Conservation (phyloP, 1,284 basidiomycete genomes). For the Coriolopsis trogii region DNA sequence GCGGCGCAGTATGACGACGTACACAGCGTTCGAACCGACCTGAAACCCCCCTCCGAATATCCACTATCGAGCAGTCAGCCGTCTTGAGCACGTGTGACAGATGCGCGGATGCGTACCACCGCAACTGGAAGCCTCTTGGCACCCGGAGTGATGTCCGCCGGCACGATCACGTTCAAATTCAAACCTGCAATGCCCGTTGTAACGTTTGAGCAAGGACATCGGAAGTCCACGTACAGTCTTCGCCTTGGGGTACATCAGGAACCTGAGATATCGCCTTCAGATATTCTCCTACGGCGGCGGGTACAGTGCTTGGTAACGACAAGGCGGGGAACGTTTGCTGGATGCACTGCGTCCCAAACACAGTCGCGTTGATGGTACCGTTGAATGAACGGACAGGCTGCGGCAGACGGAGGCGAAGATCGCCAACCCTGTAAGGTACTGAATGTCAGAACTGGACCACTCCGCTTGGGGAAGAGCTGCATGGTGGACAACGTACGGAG, state of each 20-base stretch:
- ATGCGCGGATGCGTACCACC: constrained; percentile 20
- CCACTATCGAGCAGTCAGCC: no score
- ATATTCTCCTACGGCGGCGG: background rate
- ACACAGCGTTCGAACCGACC: constrained; percentile 4
- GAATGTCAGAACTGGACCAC: background rate
- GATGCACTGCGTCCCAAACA: constrained; percentile 5
- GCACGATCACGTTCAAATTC: constrained; percentile 44
- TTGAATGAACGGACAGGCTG: background rate
- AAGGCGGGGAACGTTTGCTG: constrained; percentile 3
- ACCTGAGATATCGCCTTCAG: background rate
- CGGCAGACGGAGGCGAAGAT: constrained; percentile 33
- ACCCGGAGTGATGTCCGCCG: constrained; percentile 21
- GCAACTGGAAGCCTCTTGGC: constrained; percentile 45
- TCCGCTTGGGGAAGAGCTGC: no score
- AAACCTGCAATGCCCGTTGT: constrained; percentile 35
- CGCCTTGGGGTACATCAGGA: constrained; percentile 1
- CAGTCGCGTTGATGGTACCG: constrained; percentile 1
- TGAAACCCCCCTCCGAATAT: constrained; percentile 3
- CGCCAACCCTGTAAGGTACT: constrained; percentile 35
- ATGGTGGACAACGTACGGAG: constrained; percentile 19
- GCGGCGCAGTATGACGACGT: background rate
- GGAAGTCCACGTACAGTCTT: constrained; percentile 24
- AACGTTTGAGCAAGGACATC: no score
- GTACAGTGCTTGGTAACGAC: background rate
- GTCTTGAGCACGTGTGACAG: no score